Evolutionary conservation across 495 filamentous ascomycete genomes (phyloP).

Genomic region (Bacidia gigantensis): DNA sequence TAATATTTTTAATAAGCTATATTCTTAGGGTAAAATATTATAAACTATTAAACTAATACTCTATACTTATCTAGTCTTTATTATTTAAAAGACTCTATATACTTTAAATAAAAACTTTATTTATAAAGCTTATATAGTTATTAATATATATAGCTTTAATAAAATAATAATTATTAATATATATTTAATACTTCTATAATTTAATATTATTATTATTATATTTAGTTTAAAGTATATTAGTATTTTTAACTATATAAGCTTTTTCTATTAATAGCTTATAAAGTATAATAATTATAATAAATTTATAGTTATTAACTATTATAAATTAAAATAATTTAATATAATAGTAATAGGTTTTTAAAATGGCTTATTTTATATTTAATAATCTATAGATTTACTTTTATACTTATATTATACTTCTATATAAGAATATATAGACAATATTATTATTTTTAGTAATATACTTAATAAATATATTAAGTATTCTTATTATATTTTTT

Average conservation of each 20-base stretch:
- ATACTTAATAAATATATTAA: not conserved
- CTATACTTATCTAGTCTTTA: not conserved
- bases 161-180: not conserved
- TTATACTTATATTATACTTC: not conserved
- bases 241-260: not conserved
- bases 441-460: slow-evolving; percentile 5
- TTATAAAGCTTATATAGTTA: not conserved
- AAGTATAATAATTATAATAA: not conserved
- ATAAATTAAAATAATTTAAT: not conserved
- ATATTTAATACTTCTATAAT: slow-evolving; percentile 6
- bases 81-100: slow-evolving; percentile 4
- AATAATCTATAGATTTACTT: slow-evolving; percentile 1
- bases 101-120: not conserved
- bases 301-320: slow-evolving; percentile 3
- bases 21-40: not conserved
- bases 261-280: slow-evolving; percentile 9
- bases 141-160: slow-evolving; percentile 11
- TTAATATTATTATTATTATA: slow-evolving; percentile 4
- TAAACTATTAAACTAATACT: not conserved
- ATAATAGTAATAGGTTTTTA: slow-evolving; percentile 2
- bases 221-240: slow-evolving; percentile 6
- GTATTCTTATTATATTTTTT: not conserved
- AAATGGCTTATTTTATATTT: slow-evolving; percentile 2
- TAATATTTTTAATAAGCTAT: slow-evolving; percentile 5
- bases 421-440: slow-evolving; percentile 1